A percentile compares a stretch with the other conserved stretches of the same genome.
These are phyloP conservation scores for Aspergillus japonicus DNA, from an alignment of 2,329 filamentous ascomycete genomes.

Conservation along the genomic window DNA sequence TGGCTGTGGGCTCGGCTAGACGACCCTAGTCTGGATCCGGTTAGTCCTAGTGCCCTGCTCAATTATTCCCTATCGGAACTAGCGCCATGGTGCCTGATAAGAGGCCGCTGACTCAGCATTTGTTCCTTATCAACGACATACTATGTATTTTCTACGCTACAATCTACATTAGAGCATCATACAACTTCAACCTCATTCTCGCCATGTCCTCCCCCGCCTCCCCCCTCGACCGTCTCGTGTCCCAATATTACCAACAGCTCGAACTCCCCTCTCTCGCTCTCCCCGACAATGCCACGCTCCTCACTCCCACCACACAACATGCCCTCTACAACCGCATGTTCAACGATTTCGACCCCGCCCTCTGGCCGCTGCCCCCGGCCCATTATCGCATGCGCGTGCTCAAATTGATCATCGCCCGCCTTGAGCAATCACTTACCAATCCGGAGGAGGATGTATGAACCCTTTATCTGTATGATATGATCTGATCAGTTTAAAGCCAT, in stretches of 20 bases:
- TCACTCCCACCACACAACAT: slow-evolving; percentile 62
- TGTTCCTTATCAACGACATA: not conserved
- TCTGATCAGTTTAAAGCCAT: not conserved
- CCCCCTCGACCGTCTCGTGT: slow-evolving; percentile 24
- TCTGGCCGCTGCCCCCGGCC: slow-evolving; percentile 61
- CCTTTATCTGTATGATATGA: slow-evolving; percentile 6
- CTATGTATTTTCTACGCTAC: not conserved
- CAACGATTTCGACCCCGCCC: slow-evolving; percentile 52
- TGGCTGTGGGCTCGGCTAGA: slow-evolving; percentile 46
- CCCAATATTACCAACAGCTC: slow-evolving; percentile 79
- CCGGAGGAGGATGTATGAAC: slow-evolving; percentile 78
- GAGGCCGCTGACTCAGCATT: not conserved
- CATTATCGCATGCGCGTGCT: slow-evolving; percentile 71
- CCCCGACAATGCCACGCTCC: slow-evolving; percentile 56
- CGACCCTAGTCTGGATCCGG: slow-evolving; percentile 31
- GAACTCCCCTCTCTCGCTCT: slow-evolving; percentile 55
- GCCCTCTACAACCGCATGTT: slow-evolving; percentile 68
- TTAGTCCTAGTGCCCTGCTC: not conserved
- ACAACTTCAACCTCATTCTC: not conserved
- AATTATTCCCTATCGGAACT: not conserved
- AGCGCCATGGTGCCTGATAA: not conserved
- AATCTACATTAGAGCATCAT: not conserved
- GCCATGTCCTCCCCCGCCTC: slow-evolving; percentile 28
- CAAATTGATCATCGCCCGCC: slow-evolving; percentile 67
- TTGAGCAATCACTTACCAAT: slow-evolving; percentile 74